Conservation (phyloP, 2,329 filamentous ascomycete genomes). For the Dactylellina haptotyla region DNA sequence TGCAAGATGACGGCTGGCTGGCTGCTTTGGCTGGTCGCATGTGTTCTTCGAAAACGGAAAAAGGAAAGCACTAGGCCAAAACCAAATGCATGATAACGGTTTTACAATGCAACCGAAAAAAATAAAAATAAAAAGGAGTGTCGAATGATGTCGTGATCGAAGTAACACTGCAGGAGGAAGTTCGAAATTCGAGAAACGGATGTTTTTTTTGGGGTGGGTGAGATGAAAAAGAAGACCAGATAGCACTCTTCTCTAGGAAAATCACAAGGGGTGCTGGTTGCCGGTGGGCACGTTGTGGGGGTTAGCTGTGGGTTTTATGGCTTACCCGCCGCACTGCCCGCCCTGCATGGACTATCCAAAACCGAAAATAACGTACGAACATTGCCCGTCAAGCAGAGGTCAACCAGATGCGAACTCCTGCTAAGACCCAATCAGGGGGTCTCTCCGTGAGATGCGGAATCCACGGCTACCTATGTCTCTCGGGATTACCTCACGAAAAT, state of each 20-base stretch:
- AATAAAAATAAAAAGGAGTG: no score
- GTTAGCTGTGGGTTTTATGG: no score
- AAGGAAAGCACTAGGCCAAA: background rate
- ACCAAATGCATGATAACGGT: background rate
- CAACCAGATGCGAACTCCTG: no score
- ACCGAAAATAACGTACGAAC: no score
- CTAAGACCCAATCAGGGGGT: no score
- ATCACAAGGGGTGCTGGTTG: constrained; percentile 1
- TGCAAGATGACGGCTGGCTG: background rate
- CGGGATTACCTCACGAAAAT: background rate
- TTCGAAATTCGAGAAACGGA: background rate
- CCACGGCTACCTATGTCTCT: no score
- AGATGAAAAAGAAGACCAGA: background rate
- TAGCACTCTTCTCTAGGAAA: background rate
- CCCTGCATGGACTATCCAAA: no score
- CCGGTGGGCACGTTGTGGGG: no score
- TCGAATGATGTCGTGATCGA: background rate
- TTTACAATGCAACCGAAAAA: background rate
- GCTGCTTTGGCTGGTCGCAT: background rate
- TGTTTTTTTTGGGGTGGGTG: background rate
- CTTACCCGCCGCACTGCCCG: no score
- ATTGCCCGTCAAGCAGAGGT: no score
- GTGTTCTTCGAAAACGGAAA: no score
- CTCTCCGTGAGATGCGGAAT: no score
- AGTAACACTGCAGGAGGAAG: background rate